Percentiles rank a stretch among this genome's conserved stretches.
Evolutionary conservation across 768 basidiomycete species (phyloP).

Genomic region (Tricholoma sp.): DNA sequence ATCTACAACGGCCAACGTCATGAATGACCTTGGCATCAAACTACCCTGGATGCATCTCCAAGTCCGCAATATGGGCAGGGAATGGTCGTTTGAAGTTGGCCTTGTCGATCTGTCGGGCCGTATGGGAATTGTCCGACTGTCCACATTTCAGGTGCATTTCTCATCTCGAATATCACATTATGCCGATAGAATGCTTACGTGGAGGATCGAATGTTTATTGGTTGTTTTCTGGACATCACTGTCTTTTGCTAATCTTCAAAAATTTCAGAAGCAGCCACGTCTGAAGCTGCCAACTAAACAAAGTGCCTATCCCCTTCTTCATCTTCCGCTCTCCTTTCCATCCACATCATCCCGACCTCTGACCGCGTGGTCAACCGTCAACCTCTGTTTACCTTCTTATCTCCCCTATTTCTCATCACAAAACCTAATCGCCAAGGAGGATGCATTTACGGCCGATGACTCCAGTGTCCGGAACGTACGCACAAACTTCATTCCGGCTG

Average conservation of each 20-base stretch:
- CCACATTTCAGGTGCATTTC: conserved; percentile 72
- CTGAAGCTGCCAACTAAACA: conserved; percentile 34
- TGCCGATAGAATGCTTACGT: not conserved
- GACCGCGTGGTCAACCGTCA: conserved; percentile 67
- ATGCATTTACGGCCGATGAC: conserved; percentile 15
- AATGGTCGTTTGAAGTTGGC: conserved; percentile 76
- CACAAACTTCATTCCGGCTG: conserved; percentile 37
- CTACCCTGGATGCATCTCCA: conserved; percentile 77
- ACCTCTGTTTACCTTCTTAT: conserved; percentile 54
- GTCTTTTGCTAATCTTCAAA: not conserved
- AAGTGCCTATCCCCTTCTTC: conserved; percentile 50
- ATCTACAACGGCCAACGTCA: conserved; percentile 1
- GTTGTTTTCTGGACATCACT: not conserved
- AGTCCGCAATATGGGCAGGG: conserved; percentile 58
- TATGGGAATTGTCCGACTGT: conserved; percentile 58
- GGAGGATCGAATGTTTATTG: not conserved
- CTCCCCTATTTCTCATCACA: conserved; percentile 58
- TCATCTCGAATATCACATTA: not conserved
- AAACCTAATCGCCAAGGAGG: conserved; percentile 25
- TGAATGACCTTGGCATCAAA: conserved; percentile 47
- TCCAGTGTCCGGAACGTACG: conserved; percentile 10
- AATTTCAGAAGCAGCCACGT: conserved; percentile 46
- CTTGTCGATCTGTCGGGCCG: conserved; percentile 59
- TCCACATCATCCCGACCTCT: conserved; percentile 46
- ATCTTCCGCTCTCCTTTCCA: conserved; percentile 69